Evolutionary conservation across 768 basidiomycete species (phyloP).

Genomic region (Mycena alexandri): DNA sequence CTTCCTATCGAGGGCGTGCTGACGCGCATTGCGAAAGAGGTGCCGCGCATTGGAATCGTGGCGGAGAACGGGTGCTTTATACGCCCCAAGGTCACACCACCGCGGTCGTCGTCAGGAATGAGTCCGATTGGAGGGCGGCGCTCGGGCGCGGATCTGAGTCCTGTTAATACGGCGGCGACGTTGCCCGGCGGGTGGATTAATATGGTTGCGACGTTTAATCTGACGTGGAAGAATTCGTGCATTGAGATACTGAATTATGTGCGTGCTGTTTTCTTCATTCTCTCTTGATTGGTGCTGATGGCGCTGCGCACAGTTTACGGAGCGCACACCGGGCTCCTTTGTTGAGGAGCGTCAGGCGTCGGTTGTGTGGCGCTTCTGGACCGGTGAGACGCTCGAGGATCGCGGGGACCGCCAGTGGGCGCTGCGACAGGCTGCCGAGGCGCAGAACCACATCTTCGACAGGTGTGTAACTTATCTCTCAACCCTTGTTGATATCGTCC

Average conservation of each 20-base stretch:
- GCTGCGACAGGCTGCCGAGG: slow-evolving; percentile 87
- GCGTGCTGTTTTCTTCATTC: slow-evolving; percentile 45
- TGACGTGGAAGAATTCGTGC: slow-evolving; percentile 86
- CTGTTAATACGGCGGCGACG: slow-evolving; percentile 39
- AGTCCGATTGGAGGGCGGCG: slow-evolving; percentile 8
- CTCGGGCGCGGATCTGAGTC: slow-evolving; percentile 25
- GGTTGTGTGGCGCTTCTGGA: slow-evolving; percentile 90
- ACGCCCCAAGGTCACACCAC: slow-evolving; percentile 59
- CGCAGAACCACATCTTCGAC: slow-evolving; percentile 93
- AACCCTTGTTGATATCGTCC: too few relatives aligned
- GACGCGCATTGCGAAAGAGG: slow-evolving; percentile 60
- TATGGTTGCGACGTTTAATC: slow-evolving; percentile 83
- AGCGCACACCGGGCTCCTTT: slow-evolving; percentile 88
- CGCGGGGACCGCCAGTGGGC: slow-evolving; percentile 83
- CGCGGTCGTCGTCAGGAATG: slow-evolving; percentile 29
- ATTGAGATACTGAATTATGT: slow-evolving; percentile 89
- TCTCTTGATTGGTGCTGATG: neutral
- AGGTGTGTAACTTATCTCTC: slow-evolving; percentile 55
- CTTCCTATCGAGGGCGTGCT: slow-evolving; percentile 73
- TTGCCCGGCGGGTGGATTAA: slow-evolving; percentile 72
- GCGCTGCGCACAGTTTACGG: slow-evolving; percentile 72
- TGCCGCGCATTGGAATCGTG: slow-evolving; percentile 81
- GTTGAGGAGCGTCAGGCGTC: slow-evolving; percentile 88
- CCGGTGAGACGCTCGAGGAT: slow-evolving; percentile 56
- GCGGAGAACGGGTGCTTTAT: slow-evolving; percentile 93